These are phyloP conservation scores for Xylariaceae sp. DNA, from an alignment of 2,329 filamentous ascomycete genomes.

Conservation along the genomic window DNA sequence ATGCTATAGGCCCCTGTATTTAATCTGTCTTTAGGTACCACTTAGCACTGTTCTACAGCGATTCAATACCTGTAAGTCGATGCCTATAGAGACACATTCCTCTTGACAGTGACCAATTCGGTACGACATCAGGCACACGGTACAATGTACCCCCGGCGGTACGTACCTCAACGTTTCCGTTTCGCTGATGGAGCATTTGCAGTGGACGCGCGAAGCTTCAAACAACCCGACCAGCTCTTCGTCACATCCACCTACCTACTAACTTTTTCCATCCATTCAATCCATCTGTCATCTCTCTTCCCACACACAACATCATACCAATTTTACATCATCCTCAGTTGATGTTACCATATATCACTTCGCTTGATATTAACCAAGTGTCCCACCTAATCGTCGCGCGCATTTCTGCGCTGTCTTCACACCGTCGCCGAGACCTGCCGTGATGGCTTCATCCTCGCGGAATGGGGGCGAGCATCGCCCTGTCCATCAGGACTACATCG, in stretches of 20 bases:
- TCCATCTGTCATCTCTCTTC: background rate
- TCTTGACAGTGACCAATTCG: too few species aligned
- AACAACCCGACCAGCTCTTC: background rate
- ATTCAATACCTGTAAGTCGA: too few species aligned
- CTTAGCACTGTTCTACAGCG: too few species aligned
- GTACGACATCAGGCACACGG: too few species aligned
- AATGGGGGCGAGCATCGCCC: slow-evolving; percentile 48
- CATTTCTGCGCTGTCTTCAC: slow-evolving; percentile 6
- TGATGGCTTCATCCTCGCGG: slow-evolving; percentile 42
- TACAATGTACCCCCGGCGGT: too few species aligned
- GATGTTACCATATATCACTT: background rate
- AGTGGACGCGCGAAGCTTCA: slow-evolving; percentile 15
- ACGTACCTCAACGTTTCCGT: too few species aligned
- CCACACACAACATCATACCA: background rate
- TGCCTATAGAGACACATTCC: too few species aligned
- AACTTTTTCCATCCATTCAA: slow-evolving; percentile 6
- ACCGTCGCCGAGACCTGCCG: slow-evolving; percentile 5
- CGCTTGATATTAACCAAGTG: background rate
- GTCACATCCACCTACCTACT: background rate
- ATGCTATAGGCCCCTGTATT: too few species aligned
- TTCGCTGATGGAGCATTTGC: background rate
- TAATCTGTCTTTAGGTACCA: too few species aligned
- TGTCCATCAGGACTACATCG: slow-evolving; percentile 93
- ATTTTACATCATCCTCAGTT: background rate
- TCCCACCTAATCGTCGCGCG: background rate